Conservation (phyloP, 208 protist genomes). For the Trypanosoma grayi region DNA sequence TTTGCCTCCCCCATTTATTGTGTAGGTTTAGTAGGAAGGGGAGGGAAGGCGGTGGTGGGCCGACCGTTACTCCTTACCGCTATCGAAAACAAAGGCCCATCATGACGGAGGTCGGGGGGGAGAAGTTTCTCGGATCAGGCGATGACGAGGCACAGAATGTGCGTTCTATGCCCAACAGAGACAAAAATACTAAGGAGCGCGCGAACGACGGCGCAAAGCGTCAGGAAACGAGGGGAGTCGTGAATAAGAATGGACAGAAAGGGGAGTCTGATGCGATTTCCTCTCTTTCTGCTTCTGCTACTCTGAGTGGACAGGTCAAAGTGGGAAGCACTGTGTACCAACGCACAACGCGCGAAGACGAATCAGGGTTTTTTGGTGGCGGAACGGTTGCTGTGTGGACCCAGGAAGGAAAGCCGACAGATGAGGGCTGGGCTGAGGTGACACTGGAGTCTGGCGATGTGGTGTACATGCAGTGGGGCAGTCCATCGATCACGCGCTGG, state of each 20-base stretch:
- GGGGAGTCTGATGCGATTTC: neutral
- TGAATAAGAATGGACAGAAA: too few relatives aligned
- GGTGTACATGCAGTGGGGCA: conserved; percentile 9
- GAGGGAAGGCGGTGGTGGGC: too few relatives aligned
- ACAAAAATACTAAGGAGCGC: neutral
- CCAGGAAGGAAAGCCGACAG: conserved; percentile 19
- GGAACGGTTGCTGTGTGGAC: conserved; percentile 19
- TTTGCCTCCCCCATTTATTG: too few relatives aligned
- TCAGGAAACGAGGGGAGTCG: conserved; percentile 4
- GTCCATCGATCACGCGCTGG: conserved; percentile 7
- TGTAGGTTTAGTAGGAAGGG: too few relatives aligned
- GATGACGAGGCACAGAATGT: neutral
- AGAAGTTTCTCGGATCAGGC: neutral
- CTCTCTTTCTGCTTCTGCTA: neutral
- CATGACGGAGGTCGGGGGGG: too few relatives aligned
- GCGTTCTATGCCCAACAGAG: neutral
- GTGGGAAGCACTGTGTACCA: conserved; percentile 7
- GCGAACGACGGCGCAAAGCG: neutral
- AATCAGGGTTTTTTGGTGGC: conserved; percentile 5
- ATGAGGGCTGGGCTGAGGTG: conserved; percentile 19
- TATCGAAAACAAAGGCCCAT: too few relatives aligned
- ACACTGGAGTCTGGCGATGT: conserved; percentile 7
- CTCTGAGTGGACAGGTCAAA: neutral
- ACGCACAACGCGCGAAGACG: neutral
- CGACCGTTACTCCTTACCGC: too few relatives aligned